phyloP scores from a whole-genome alignment of 257 asterid species.

The Euphrasia confusa region DNA sequence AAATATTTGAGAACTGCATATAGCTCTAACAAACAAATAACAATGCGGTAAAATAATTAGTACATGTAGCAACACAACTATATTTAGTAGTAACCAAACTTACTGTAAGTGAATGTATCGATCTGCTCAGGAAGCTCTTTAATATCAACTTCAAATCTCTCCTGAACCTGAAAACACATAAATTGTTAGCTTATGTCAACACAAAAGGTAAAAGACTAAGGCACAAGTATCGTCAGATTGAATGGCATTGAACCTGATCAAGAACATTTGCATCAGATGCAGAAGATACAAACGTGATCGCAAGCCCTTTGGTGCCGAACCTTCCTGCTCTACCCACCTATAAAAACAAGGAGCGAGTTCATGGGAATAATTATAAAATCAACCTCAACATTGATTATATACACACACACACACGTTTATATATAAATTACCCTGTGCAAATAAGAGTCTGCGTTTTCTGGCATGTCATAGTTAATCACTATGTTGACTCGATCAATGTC shows the following conservation, averaged over 20 bases:
- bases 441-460: constrained; percentile 85
- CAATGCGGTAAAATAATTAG: too few relatives aligned
- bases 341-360: too few relatives aligned
- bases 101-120: constrained; percentile 87
- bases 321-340: constrained; percentile 97
- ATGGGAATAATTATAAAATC: too few relatives aligned
- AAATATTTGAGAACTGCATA: too few relatives aligned
- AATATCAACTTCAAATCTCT: constrained; percentile 88
- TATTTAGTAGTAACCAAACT: constrained; percentile 20
- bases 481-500: constrained; percentile 92
- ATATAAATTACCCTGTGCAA: constrained; percentile 63
- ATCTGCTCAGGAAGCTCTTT: constrained; percentile 96
- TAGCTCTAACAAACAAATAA: too few relatives aligned
- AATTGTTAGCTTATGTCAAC: too few relatives aligned
- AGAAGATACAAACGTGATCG: constrained; percentile 85
- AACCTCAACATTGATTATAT: too few relatives aligned
- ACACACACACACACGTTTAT: background rate
- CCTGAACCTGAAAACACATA: constrained; percentile 58
- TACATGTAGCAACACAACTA: too few relatives aligned
- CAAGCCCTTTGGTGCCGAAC: constrained; percentile 92
- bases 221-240: background rate
- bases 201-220: background rate
- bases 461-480: constrained; percentile 92
- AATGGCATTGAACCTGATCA: constrained; percentile 78
- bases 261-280: constrained; percentile 92